Percentiles rank a stretch among this genome's conserved stretches.
Evolutionary conservation across 2,329 filamentous ascomycete genomes (phyloP).

Genomic region (Pseudopithomyces maydicus): DNA sequence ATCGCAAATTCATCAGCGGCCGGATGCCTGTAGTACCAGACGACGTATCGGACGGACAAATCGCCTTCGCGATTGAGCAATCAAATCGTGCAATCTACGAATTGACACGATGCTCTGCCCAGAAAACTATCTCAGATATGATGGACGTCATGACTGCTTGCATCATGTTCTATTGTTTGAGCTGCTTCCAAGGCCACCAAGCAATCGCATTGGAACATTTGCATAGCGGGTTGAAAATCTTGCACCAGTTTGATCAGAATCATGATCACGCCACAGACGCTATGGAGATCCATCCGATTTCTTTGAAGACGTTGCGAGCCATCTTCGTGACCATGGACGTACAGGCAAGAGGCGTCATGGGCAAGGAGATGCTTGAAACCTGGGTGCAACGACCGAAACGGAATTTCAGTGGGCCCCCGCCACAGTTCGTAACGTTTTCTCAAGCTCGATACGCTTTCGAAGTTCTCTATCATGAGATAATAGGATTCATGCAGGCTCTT

Average conservation of each 20-base stretch:
- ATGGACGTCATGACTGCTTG: conserved; percentile 38
- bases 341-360: conserved; percentile 36
- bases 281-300: conserved; percentile 24
- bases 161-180: conserved; percentile 37
- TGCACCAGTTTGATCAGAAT: conserved; percentile 31
- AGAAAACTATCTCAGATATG: conserved; percentile 22
- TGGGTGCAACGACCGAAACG: conserved; percentile 32
- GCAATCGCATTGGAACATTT: conserved; percentile 33
- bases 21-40: conserved; percentile 24
- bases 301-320: conserved; percentile 30
- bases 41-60: conserved; percentile 26
- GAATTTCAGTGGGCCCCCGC: conserved; percentile 5
- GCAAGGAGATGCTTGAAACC: conserved; percentile 14
- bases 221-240: conserved; percentile 35
- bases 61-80: conserved; percentile 38
- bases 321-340: conserved; percentile 39
- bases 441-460: conserved; percentile 28
- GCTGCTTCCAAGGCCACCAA: conserved; percentile 40
- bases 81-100: conserved; percentile 30
- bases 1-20: conserved; percentile 35
- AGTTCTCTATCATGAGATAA: conserved; percentile 26
- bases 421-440: conserved; percentile 11
- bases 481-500: conserved; percentile 29
- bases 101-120: conserved; percentile 10
- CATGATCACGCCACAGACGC: conserved; percentile 8